A percentile compares a stretch with the other conserved stretches of the same genome.
These are phyloP conservation scores for Gymnopilus dilepis DNA, from an alignment of 768 basidiomycete genomes.

Conservation along the genomic window DNA sequence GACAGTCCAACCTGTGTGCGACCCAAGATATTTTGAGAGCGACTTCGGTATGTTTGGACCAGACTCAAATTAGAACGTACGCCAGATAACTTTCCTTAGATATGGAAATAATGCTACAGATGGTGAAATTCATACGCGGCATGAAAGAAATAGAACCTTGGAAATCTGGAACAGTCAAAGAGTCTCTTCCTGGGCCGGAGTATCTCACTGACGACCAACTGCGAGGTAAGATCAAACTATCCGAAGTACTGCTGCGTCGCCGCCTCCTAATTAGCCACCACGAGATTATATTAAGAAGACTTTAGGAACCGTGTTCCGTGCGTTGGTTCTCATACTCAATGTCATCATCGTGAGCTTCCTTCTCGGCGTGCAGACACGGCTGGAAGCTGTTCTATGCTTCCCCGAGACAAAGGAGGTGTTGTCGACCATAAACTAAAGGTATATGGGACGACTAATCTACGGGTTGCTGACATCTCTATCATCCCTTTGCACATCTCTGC, in stretches of 20 bases:
- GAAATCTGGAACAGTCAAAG: conserved; percentile 27
- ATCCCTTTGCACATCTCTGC: conserved; percentile 53
- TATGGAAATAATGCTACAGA: conserved; percentile 38
- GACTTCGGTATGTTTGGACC: conserved; percentile 38
- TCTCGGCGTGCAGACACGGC: conserved; percentile 45
- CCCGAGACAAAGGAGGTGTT: conserved; percentile 53
- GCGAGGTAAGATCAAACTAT: conserved; percentile 21
- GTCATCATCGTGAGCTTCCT: neutral
- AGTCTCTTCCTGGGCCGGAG: conserved; percentile 38
- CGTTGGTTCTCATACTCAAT: neutral
- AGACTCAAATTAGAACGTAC: neutral
- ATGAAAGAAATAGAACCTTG: conserved; percentile 33
- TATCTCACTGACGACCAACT: conserved; percentile 39
- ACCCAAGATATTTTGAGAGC: conserved; percentile 48
- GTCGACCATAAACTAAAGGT: conserved; percentile 54
- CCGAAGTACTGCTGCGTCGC: no score
- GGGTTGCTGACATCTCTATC: conserved; percentile 53
- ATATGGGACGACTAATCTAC: conserved; percentile 30
- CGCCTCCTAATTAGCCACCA: no score
- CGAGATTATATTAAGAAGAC: conserved; percentile 31
- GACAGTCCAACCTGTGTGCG: conserved; percentile 38
- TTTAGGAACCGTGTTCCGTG: conserved; percentile 23
- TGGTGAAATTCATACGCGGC: conserved; percentile 36
- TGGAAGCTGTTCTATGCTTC: conserved; percentile 60
- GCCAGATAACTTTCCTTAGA: conserved; percentile 21